Percentiles rank a stretch among this genome's conserved stretches.
These are phyloP conservation scores for Melanomma pulvis-pyrius DNA, from an alignment of 495 filamentous ascomycete species.

Conservation along the genomic window DNA sequence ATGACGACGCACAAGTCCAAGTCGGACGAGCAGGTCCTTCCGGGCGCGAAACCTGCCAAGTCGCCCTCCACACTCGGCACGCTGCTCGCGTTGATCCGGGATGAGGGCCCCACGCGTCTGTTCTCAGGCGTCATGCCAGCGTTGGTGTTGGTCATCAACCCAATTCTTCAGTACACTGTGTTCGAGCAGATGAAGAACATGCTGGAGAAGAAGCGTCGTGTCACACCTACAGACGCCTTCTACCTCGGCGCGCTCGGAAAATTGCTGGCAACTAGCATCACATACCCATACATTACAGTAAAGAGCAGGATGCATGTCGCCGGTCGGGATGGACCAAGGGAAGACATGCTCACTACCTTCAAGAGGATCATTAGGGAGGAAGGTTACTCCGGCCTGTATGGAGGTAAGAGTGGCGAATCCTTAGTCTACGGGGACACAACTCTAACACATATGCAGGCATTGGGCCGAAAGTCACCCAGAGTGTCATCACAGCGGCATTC, in stretches of 20 bases:
- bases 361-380: conserved; percentile 81
- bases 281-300: conserved; percentile 97
- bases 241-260: conserved; percentile 91
- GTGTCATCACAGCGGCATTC: conserved; percentile 93
- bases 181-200: conserved; percentile 94
- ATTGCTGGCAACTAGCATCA: conserved; percentile 87
- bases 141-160: conserved; percentile 92
- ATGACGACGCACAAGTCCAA: conserved; percentile 85
- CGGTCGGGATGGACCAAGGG: conserved; percentile 62
- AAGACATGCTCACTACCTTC: conserved; percentile 70
- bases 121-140: conserved; percentile 94
- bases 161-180: conserved; percentile 97
- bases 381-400: conserved; percentile 87
- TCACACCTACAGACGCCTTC: conserved; percentile 86
- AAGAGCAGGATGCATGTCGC: conserved; percentile 97
- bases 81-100: conserved; percentile 69
- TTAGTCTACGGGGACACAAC: background rate
- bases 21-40: conserved; percentile 56
- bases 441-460: conserved; percentile 62
- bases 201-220: conserved; percentile 65
- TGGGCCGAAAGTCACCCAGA: conserved; percentile 92
- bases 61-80: conserved; percentile 76
- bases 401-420: conserved; percentile 61
- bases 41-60: conserved; percentile 48
- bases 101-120: conserved; percentile 80